These are phyloP conservation scores for Euphorbia peplus DNA, from an alignment of 345 rosid genomes.

Conservation along the genomic window DNA sequence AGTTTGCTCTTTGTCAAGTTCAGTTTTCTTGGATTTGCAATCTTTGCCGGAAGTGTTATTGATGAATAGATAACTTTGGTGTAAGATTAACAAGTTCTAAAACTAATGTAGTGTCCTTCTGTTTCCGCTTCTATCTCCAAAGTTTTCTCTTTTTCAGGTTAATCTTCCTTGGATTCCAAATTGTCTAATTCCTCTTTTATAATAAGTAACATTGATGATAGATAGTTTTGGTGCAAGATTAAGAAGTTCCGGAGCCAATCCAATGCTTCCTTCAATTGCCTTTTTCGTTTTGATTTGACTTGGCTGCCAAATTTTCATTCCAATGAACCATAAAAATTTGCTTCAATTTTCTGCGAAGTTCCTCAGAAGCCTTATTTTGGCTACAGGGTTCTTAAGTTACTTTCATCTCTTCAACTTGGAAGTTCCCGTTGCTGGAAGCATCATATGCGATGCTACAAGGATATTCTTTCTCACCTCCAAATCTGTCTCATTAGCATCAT, in stretches of 20 bases:
- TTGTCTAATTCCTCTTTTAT: too few species aligned
- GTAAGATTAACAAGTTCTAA: slow-evolving; percentile 4
- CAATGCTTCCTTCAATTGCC: neutral
- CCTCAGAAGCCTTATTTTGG: slow-evolving; percentile 24
- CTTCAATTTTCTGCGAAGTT: slow-evolving; percentile 14
- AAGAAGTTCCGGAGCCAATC: too few species aligned
- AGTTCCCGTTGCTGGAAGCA: slow-evolving; percentile 7
- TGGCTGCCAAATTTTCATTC: slow-evolving; percentile 11
- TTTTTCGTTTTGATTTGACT: neutral
- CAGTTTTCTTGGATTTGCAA: slow-evolving; percentile 10
- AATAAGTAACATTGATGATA: too few species aligned
- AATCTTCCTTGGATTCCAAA: too few species aligned
- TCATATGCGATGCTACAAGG: too few species aligned
- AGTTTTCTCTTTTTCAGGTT: too few species aligned
- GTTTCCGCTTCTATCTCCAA: too few species aligned
- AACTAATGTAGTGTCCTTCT: slow-evolving; percentile 11
- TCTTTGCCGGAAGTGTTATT: neutral
- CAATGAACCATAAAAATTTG: slow-evolving; percentile 11
- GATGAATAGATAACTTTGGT: slow-evolving; percentile 3
- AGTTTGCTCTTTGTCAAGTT: slow-evolving; percentile 23
- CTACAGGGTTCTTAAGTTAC: slow-evolving; percentile 15
- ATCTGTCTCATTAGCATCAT: slow-evolving; percentile 17
- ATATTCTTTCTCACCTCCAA: too few species aligned
- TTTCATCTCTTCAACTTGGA: slow-evolving; percentile 10
- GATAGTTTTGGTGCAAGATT: too few species aligned